Base-by-base conservation (phyloP, 306 rosid genomes). In the Casuarina cunninghamiana region DNA sequence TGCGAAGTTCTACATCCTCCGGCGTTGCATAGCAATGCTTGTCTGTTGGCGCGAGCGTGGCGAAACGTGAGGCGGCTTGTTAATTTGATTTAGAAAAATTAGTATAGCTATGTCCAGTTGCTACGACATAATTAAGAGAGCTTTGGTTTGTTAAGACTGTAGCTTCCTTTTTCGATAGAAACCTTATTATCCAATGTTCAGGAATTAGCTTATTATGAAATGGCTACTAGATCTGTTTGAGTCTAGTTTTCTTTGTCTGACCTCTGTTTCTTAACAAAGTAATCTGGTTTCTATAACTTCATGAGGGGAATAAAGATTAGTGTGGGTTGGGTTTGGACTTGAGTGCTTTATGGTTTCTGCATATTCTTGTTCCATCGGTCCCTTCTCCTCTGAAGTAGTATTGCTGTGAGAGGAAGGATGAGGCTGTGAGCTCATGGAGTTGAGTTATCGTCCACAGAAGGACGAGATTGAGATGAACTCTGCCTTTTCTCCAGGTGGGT, bases 11-110 rank as follows among this genome's bases (percentile, higher is more conserved):
- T 92, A 92, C 90, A 92, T 92, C 79, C 89, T 92, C 81, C 89
- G 97, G 21, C 97, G 97, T 8, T 92, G 97, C 76, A 71, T 92
- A 21, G 93, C 93, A 15, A 87, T 92, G 96, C 97, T 92, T 10
- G 79, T 92, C 72, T 92, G 97, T 63, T 89, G 87, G 89, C 97
- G 84, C 41, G 97, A 92, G 51, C 92, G 93, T 10, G 81, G 73
- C 0, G 93, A 91, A 10, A 79, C 82, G 54, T 54, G 58, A 84
- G 66, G 26, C 10, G 9, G 71, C 51, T 3, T 2, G 50, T 44
- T 44, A 44, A 44, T 66, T 16, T 41, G 32, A 6, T 16, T 41
- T 17, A 6, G 26, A 15, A 2, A 39, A 58, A 26, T 43, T 21
- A 50, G 10, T 16, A 32, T 50, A 74, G 66, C 26, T 53, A 58